These are phyloP conservation scores for Elasticomyces elasticus DNA, from an alignment of 495 filamentous ascomycete genomes.

Conservation along the genomic window DNA sequence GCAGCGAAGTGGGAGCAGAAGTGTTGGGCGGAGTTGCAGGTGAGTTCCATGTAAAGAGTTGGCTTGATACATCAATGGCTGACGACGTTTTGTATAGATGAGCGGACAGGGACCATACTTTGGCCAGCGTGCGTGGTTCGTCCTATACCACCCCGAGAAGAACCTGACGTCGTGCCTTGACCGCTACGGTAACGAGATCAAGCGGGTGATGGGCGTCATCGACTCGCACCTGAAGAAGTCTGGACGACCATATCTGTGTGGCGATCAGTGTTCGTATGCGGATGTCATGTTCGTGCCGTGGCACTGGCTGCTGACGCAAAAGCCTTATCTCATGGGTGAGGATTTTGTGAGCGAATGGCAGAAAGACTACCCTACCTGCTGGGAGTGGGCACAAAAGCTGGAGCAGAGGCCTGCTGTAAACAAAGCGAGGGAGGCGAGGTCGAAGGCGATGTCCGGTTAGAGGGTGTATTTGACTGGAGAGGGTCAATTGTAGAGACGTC, in stretches of 20 bases:
- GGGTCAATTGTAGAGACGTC: too few species aligned
- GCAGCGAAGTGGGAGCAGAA: constrained; percentile 15
- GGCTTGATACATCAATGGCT: too few species aligned
- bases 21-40: constrained; percentile 39
- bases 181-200: constrained; percentile 37
- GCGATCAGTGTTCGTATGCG: constrained; percentile 64
- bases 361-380: constrained; percentile 14
- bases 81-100: too few species aligned
- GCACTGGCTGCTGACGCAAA: constrained; percentile 17
- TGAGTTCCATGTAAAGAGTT: too few species aligned
- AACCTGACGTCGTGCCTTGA: constrained; percentile 32
- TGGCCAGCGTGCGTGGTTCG: constrained; percentile 39
- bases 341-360: constrained; percentile 9
- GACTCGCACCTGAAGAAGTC: constrained; percentile 50
- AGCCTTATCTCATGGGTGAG: constrained; percentile 15
- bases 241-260: constrained; percentile 54
- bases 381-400: constrained; percentile 19
- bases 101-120: constrained; percentile 41
- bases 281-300: constrained; percentile 37
- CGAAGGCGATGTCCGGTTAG: constrained; percentile 1
- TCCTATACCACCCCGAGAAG: constrained; percentile 31
- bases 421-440: constrained; percentile 16
- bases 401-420: constrained; percentile 16
- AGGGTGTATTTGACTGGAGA: not conserved
- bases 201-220: constrained; percentile 36